Percentiles rank a stretch among this genome's conserved stretches.
These are phyloP conservation scores for Lachnum nothofagi DNA, from an alignment of 2,329 filamentous ascomycete species.

Conservation along the genomic window DNA sequence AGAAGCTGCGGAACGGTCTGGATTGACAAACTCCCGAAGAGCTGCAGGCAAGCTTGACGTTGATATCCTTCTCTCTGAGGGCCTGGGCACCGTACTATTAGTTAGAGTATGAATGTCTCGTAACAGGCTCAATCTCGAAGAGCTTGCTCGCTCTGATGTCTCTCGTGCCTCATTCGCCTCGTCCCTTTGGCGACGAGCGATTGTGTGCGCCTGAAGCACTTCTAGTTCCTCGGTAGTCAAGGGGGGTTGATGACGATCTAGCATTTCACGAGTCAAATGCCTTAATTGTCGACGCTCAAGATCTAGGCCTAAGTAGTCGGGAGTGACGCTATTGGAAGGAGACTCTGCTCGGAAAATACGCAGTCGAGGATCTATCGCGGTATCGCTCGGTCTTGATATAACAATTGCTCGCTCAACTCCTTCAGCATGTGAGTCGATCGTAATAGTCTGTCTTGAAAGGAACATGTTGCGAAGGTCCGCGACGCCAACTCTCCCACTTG, in stretches of 20 bases:
- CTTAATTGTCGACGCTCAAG: constrained; percentile 27
- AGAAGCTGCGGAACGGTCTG: constrained; percentile 28
- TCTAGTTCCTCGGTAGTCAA: constrained; percentile 50
- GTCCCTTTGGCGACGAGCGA: constrained; percentile 43
- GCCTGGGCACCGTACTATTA: constrained; percentile 7
- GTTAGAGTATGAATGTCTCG: constrained; percentile 15
- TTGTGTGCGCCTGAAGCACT: constrained; percentile 52
- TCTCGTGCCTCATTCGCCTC: constrained; percentile 23
- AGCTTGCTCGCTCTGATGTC: constrained; percentile 15
- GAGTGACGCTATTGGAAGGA: constrained; percentile 22
- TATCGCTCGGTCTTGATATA: constrained; percentile 22
- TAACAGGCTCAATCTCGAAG: constrained; percentile 15
- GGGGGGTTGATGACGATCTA: constrained; percentile 46
- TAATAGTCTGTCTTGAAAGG: constrained; percentile 62
- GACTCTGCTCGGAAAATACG: constrained; percentile 22
- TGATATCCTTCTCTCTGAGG: constrained; percentile 20
- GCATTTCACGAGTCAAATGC: constrained; percentile 22
- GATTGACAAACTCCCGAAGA: constrained; percentile 30
- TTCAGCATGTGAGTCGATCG: constrained; percentile 54
- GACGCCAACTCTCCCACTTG: constrained; percentile 69
- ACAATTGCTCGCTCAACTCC: constrained; percentile 37
- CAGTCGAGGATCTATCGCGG: constrained; percentile 27
- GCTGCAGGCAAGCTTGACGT: constrained; percentile 24
- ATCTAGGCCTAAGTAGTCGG: constrained; percentile 29
- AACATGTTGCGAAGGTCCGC: constrained; percentile 67